Conservation (phyloP, 176 grass and related monocot genomes). For the Coix lacrymajobi region DNA sequence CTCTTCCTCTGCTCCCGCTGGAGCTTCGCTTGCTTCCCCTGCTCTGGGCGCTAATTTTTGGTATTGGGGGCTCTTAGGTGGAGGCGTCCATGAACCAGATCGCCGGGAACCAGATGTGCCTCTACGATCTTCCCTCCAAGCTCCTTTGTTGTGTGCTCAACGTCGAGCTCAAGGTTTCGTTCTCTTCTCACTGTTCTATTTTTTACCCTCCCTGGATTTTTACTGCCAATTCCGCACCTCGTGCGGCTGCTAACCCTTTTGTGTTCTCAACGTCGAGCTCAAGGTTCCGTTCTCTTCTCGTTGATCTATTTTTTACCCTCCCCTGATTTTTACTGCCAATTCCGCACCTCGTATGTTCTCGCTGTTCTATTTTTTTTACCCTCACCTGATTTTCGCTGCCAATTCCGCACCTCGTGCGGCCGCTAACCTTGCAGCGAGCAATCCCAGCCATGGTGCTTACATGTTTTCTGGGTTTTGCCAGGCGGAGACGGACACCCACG, state of each 20-base stretch:
- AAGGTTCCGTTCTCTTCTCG: slow-evolving; percentile 33
- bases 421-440: background rate
- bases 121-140: slow-evolving; percentile 82
- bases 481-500: slow-evolving; percentile 83
- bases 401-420: background rate
- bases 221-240: too few species aligned
- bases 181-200: too few species aligned
- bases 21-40: too few species aligned
- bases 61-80: slow-evolving; percentile 40
- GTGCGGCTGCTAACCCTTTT: too few species aligned
- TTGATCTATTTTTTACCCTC: background rate
- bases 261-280: too few species aligned
- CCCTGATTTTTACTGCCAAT: too few species aligned
- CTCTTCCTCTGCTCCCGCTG: background rate
- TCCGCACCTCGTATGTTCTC: too few species aligned
- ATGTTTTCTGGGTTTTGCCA: slow-evolving; percentile 22
- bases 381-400: background rate
- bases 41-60: background rate
- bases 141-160: slow-evolving; percentile 85
- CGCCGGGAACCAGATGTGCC: slow-evolving; percentile 62
- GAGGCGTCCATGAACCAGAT: slow-evolving; percentile 93
- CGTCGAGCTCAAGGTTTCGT: slow-evolving; percentile 79
- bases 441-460: background rate
- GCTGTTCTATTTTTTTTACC: too few species aligned
- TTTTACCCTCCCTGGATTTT: too few species aligned